Conservation (phyloP, 176 grass and related monocot genomes). For the Puya raimondii region DNA sequence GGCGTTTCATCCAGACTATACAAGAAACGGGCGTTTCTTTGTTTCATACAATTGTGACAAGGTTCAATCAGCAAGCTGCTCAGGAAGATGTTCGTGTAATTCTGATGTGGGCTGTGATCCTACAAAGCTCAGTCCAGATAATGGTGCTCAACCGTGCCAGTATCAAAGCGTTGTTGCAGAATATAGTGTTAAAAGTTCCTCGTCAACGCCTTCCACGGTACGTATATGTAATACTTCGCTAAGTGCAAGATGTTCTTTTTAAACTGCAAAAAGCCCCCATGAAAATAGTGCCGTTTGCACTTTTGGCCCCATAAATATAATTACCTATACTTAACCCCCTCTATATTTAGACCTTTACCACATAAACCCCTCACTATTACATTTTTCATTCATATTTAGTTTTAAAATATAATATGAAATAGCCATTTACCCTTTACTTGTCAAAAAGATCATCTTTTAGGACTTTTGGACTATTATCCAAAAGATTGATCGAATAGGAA, state of each 20-base stretch:
- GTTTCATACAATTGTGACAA: slow-evolving; percentile 92
- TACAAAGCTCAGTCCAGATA: slow-evolving; percentile 48
- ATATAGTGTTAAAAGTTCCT: slow-evolving; percentile 57
- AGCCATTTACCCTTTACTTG: too few species aligned
- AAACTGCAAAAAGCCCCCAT: too few species aligned
- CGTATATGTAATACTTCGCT: slow-evolving; percentile 23
- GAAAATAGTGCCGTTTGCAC: too few species aligned
- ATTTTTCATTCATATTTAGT: too few species aligned
- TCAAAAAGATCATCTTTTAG: too few species aligned
- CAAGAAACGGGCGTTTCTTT: slow-evolving; percentile 73
- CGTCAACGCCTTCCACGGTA: slow-evolving; percentile 52
- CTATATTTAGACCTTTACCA: too few species aligned
- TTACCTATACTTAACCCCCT: too few species aligned
- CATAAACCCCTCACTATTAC: too few species aligned
- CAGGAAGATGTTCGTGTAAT: slow-evolving; percentile 89
- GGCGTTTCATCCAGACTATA: slow-evolving; percentile 77
- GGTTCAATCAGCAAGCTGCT: slow-evolving; percentile 49
- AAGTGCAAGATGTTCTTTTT: not conserved
- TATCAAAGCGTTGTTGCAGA: slow-evolving; percentile 71
- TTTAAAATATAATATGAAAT: too few species aligned
- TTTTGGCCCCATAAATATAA: too few species aligned
- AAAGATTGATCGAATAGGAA: too few species aligned
- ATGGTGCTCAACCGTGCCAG: slow-evolving; percentile 67
- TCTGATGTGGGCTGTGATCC: slow-evolving; percentile 83
- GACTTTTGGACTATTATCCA: too few species aligned